Conservation (phyloP, 2,329 filamentous ascomycete species). For the Grosmannia penicillata region DNA sequence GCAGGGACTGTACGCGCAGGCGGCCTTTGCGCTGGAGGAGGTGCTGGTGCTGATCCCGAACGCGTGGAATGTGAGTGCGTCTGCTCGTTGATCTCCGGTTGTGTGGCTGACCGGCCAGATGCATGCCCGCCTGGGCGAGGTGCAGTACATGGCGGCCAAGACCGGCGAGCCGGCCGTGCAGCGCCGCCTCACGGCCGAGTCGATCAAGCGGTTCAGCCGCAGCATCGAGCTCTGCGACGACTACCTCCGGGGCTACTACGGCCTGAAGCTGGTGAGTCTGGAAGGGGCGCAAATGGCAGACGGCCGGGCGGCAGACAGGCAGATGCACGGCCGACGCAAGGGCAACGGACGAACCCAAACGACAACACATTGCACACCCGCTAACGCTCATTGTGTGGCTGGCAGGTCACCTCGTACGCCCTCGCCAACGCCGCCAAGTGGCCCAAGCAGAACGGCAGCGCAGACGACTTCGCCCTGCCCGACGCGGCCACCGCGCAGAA, state of each 20-base stretch:
- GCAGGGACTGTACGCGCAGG: constrained; percentile 67
- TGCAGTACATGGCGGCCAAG: constrained; percentile 55
- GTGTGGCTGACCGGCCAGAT: constrained; percentile 36
- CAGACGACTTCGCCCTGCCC: constrained; percentile 38
- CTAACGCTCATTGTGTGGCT: not conserved
- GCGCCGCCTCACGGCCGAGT: constrained; percentile 48
- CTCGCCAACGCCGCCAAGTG: constrained; percentile 27
- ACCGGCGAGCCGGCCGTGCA: constrained; percentile 21
- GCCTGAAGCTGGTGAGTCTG: constrained; percentile 57
- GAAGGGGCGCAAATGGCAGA: not conserved
- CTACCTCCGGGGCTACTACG: constrained; percentile 86
- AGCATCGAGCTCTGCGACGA: constrained; percentile 89
- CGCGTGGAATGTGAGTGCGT: constrained; percentile 71
- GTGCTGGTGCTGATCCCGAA: constrained; percentile 76
- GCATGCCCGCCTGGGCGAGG: constrained; percentile 74
- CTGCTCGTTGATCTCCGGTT: not conserved
- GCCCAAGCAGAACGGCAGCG: constrained; percentile 26
- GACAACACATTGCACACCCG: not conserved
- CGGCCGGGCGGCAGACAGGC: not conserved
- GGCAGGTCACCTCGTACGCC: constrained; percentile 34
- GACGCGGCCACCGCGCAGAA: constrained; percentile 44
- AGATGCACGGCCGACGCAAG: not conserved
- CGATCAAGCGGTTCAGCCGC: constrained; percentile 72
- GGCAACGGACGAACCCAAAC: not conserved
- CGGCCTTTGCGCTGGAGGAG: constrained; percentile 81